Base-by-base conservation (phyloP, 1,284 basidiomycete genomes). In the Rhizopogon hawkerae region DNA sequence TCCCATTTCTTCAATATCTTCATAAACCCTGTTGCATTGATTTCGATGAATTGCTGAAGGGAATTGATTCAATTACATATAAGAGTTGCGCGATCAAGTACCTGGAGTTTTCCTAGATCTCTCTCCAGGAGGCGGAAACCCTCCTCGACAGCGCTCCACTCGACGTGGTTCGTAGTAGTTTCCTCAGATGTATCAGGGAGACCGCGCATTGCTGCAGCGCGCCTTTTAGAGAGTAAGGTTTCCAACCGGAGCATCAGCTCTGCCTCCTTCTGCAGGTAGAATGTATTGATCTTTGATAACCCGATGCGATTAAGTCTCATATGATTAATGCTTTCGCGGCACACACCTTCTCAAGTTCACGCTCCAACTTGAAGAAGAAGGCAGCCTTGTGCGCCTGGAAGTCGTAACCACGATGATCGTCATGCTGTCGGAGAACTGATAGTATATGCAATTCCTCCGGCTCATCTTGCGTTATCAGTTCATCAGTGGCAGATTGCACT, bases 1-100 rank as follows among this genome's bases (percentile, higher is more conserved):
- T 98, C 96, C 81, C 93, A 99, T 66, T 99, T 99, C 63, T 99
- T 98, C 55, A 98, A 70, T 48, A 99, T 98, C 69, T 98, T 98
- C 46, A 95, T 82, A 68, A 98, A 98, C 1, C 94, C 96, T 3
- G 86, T 94, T 1, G 91, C 96, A 66, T 98, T 99, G 63, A 98
- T 89, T 69, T 99, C 96, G 58, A 99, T 86, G 62, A 96, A 99
- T 78, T 92, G 88, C 89, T 95, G 47, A 49, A 39, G 21, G 18
- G 1, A 33, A 35, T 24, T 3, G 24, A 47, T 48, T 50, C 49
- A 54, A 60, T 58, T 51, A 53, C 53, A 57, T 56, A 54, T 55
- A 54, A 48, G 52, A 54, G 51, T 46, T 48, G 48, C 54, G 48
- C 49, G 47, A 56, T 52, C 31, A 57, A 63, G 57, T 69, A 92